Evolutionary conservation across 2,329 filamentous ascomycete genomes (phyloP), one percentile per base, ranked within the genome.

Genomic region (Talaromyces sp.): DNA sequence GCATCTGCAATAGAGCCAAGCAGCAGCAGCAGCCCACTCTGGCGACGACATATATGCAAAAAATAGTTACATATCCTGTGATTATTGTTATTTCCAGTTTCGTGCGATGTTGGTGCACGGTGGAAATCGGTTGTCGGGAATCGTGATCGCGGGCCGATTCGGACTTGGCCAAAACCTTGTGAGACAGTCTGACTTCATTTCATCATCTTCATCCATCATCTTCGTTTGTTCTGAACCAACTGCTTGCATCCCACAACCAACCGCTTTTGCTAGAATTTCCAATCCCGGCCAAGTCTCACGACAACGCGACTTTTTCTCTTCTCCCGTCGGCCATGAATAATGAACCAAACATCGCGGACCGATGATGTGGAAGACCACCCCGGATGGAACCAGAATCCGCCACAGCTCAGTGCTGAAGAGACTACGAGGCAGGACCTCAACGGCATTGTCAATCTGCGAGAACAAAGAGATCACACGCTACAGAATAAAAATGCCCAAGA

Each of bases 291-390:
- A n/a, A n/a, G n/a, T n/a, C n/a, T n/a, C n/a, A n/a, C n/a, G n/a
- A n/a, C n/a, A n/a, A n/a, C n/a, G n/a, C n/a, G n/a, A 14, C 17
- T 7, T 9, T 35, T 35, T 35, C 11, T 11, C 35, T 38, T n/a
- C 6, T 38, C 35, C 17, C 17, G 7, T n/a, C 24, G 12, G 29
- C 19, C n/a, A 46, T 46, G 43, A n/a, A 54, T 38, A 56, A 88
- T 88, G 86, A 88, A 88, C 68, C 87, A 85, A 70, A 85, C 85
- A 60, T 87, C 85, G 6, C 78, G 84, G 65, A 84, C 80, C 32
- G 85, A 88, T 62, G 79, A 84, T 60, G 76, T 79, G 31, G 70
- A 79, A 55, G 75, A 78, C 54, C 79, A 83, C 56, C 78, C 79
- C 24, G 78, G 77, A 57, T 85, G 80, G 75, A 88, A 88, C 67